Conservation (phyloP, 306 rosid genomes). For the Dalbergia oliveri region DNA sequence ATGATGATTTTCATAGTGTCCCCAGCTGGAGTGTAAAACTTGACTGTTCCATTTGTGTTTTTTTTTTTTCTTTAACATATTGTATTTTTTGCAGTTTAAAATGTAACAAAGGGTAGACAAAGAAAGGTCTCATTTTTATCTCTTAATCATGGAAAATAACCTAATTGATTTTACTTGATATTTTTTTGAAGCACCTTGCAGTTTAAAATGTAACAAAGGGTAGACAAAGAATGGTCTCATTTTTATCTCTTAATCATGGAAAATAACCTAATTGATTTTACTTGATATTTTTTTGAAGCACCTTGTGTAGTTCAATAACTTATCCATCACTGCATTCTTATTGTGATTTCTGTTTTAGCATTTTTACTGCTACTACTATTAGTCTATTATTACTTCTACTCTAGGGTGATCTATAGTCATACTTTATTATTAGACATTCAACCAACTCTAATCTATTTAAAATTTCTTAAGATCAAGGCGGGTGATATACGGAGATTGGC, state of each 20-base stretch:
- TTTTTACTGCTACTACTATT: background rate
- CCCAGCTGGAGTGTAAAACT: background rate
- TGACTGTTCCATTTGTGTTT: background rate
- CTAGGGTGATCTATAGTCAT: background rate
- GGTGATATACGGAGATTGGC: slow-evolving; percentile 82
- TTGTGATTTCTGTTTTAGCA: slow-evolving; percentile 6
- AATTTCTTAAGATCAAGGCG: slow-evolving; percentile 67
- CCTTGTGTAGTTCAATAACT: slow-evolving; percentile 26
- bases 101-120: background rate
- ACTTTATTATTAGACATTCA: slow-evolving; percentile 24
- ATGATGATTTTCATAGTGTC: background rate
- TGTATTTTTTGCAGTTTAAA: background rate
- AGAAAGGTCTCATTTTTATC: background rate
- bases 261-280: slow-evolving; percentile 8
- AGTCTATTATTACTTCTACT: slow-evolving; percentile 24
- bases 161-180: slow-evolving; percentile 10
- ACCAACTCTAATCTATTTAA: slow-evolving; percentile 30
- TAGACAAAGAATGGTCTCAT: background rate
- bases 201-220: background rate
- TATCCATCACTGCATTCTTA: background rate
- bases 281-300: slow-evolving; percentile 4
- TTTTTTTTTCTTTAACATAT: background rate
- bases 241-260: background rate
- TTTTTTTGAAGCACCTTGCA: slow-evolving; percentile 14
- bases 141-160: background rate